These are phyloP conservation scores for Verticillium albo-atrum DNA, from an alignment of 2,329 filamentous ascomycete genomes.

Conservation along the genomic window DNA sequence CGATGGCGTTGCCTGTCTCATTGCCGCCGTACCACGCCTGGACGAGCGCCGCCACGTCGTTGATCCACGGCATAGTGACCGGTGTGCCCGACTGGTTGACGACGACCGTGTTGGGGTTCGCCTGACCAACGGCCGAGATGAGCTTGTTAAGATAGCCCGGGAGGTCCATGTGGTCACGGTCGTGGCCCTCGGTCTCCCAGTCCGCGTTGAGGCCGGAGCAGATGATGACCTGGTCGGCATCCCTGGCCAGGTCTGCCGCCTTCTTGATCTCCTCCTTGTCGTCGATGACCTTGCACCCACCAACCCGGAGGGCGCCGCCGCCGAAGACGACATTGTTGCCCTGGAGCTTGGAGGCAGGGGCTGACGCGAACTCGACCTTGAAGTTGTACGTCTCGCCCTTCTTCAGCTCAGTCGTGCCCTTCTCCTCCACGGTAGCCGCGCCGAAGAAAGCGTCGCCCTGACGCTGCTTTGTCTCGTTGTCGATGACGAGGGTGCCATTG, in stretches of 20 bases:
- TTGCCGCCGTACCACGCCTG: constrained; percentile 79
- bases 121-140: constrained; percentile 60
- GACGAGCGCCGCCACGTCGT: constrained; percentile 49
- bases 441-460: constrained; percentile 63
- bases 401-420: constrained; percentile 51
- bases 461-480: constrained; percentile 60
- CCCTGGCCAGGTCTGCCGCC: constrained; percentile 63
- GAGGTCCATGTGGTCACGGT: constrained; percentile 68
- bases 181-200: constrained; percentile 69
- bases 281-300: constrained; percentile 55
- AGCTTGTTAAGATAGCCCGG: constrained; percentile 64
- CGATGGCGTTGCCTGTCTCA: constrained; percentile 69
- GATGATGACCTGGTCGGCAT: constrained; percentile 72
- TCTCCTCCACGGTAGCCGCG: constrained; percentile 58
- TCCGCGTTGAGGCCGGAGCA: constrained; percentile 72
- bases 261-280: constrained; percentile 56
- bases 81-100: constrained; percentile 70
- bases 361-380: constrained; percentile 55
- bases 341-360: constrained; percentile 51
- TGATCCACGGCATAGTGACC: constrained; percentile 59
- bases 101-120: constrained; percentile 61
- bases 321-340: constrained; percentile 48
- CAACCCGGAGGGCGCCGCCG: constrained; percentile 58
- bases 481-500: constrained; percentile 57
- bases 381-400: constrained; percentile 56